These are phyloP conservation scores for Rhodosorus marinus DNA, from an alignment of 23 red algal genomes.

Conservation along the genomic window DNA sequence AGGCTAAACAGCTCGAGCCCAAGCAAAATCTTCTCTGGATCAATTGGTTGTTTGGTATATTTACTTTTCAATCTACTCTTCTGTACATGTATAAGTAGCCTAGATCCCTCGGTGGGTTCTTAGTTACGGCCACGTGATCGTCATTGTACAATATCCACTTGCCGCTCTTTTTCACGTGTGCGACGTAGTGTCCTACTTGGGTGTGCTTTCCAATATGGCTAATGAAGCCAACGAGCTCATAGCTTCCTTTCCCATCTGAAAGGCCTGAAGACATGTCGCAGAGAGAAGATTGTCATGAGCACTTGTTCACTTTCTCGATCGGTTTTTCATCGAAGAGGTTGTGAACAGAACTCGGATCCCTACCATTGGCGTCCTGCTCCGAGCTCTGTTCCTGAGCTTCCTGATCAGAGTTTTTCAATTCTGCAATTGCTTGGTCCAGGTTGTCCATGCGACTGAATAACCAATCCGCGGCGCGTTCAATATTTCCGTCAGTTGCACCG, in stretches of 20 bases:
- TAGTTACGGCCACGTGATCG: slow-evolving; percentile 55
- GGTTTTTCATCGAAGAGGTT: not conserved
- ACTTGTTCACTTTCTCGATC: not conserved
- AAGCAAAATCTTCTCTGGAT: too few relatives aligned
- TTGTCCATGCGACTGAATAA: slow-evolving; percentile 44
- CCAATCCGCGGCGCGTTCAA: slow-evolving; percentile 87
- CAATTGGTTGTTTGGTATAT: too few relatives aligned
- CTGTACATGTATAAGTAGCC: slow-evolving; percentile 78
- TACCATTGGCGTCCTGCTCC: too few relatives aligned
- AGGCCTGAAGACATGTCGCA: not conserved
- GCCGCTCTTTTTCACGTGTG: slow-evolving; percentile 41
- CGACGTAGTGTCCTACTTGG: slow-evolving; percentile 87
- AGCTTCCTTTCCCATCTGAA: slow-evolving; percentile 38
- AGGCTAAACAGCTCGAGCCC: too few relatives aligned
- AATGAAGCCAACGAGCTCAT: slow-evolving; percentile 52
- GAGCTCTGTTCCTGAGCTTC: too few relatives aligned
- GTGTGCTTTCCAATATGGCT: slow-evolving; percentile 77
- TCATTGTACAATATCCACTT: slow-evolving; percentile 85
- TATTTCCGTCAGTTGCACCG: slow-evolving; percentile 7
- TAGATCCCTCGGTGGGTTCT: slow-evolving; percentile 41
- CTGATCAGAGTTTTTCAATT: too few relatives aligned
- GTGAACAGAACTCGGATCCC: too few relatives aligned
- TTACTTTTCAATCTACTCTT: too few relatives aligned
- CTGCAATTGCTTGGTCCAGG: slow-evolving; percentile 7
- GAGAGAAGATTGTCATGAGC: not conserved